A percentile compares a stretch with the other conserved stretches of the same genome.
phyloP scores from a whole-genome alignment of 352 stramenopile genomes.

The Phytophthora citricola region DNA sequence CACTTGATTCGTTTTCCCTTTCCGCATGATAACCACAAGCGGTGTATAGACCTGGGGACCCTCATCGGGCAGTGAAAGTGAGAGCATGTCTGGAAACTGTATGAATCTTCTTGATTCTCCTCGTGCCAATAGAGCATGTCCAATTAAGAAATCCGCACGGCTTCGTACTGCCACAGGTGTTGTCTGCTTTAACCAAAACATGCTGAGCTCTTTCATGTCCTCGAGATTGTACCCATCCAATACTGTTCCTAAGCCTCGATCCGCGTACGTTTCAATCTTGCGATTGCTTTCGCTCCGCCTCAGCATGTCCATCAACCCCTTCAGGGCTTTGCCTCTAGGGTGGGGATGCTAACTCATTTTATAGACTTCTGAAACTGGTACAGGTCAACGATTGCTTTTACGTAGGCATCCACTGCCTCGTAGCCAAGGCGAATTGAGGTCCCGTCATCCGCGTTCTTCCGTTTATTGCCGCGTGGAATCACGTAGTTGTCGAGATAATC shows the following conservation, averaged over 20 bases:
- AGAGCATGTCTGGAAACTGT: neutral
- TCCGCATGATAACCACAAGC: slow-evolving; percentile 1
- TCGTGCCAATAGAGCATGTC: neutral
- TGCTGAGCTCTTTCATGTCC: neutral
- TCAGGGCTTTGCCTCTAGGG: neutral
- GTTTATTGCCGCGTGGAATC: neutral
- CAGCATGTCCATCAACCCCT: neutral
- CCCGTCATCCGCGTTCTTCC: neutral
- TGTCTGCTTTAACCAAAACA: neutral
- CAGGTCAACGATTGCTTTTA: neutral
- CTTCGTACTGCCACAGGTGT: neutral
- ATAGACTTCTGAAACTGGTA: neutral
- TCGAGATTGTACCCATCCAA: neutral
- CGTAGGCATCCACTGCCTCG: neutral
- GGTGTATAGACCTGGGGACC: neutral
- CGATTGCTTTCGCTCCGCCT: neutral
- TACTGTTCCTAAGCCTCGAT: neutral
- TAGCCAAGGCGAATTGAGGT: neutral
- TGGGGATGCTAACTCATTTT: neutral
- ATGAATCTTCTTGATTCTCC: slow-evolving; percentile 1
- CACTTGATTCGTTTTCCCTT: neutral
- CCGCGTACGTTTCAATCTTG: neutral
- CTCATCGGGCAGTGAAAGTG: neutral
- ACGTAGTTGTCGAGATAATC: neutral
- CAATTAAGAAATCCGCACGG: neutral